Conservation (phyloP, 1,139 yeast genomes). For the Pichia sp. region DNA sequence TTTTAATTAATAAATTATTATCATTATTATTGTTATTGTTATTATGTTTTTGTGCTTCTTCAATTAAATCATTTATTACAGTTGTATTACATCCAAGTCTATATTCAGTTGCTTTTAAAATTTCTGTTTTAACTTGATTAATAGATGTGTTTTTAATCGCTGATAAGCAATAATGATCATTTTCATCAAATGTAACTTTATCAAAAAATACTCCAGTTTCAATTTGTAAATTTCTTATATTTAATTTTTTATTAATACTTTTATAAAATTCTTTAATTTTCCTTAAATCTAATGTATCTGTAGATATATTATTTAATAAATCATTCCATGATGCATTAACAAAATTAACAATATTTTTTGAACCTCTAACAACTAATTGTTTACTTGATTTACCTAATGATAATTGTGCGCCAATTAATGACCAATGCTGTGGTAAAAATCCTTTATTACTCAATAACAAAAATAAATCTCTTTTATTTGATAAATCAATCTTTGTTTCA, state of each 20-base stretch:
- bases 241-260: slow-evolving; percentile 16
- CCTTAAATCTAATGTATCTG: slow-evolving; percentile 18
- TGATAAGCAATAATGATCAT: slow-evolving; percentile 22
- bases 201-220: slow-evolving; percentile 29
- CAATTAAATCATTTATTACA: slow-evolving; percentile 14
- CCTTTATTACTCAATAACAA: slow-evolving; percentile 45
- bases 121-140: slow-evolving; percentile 22
- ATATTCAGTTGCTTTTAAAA: slow-evolving; percentile 26
- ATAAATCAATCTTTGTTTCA: slow-evolving; percentile 33
- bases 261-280: slow-evolving; percentile 18
- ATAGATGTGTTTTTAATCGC: slow-evolving; percentile 23
- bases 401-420: slow-evolving; percentile 51
- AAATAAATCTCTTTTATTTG: slow-evolving; percentile 42
- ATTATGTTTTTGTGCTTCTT: neutral
- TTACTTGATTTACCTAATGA: slow-evolving; percentile 35
- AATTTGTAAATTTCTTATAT: slow-evolving; percentile 21
- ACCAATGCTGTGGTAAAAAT: slow-evolving; percentile 41
- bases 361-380: slow-evolving; percentile 34
- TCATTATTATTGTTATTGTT: neutral
- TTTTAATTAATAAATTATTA: slow-evolving; percentile 7
- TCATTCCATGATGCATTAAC: slow-evolving; percentile 30
- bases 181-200: slow-evolving; percentile 16
- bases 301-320: slow-evolving; percentile 23
- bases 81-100: slow-evolving; percentile 19
- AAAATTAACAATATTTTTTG: slow-evolving; percentile 26